Conservation (phyloP, 2,329 filamentous ascomycete genomes). For the Talaromyces islandicus region DNA sequence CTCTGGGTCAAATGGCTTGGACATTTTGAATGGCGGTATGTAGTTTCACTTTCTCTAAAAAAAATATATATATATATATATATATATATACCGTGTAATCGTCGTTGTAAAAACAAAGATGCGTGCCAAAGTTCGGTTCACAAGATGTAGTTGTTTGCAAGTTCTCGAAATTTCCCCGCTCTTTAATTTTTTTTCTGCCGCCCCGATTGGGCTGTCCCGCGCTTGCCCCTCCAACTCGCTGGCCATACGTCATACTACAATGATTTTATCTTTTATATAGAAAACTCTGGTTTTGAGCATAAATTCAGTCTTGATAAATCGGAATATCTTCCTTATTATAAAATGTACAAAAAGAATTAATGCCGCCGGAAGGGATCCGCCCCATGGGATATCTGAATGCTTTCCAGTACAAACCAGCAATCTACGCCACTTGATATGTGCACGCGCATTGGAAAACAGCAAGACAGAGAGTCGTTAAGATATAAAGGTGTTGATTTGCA, state of each 20-base stretch:
- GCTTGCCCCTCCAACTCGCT: background rate
- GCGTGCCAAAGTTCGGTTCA: background rate
- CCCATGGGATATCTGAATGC: background rate
- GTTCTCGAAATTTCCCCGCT: background rate
- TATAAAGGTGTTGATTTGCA: too few species aligned
- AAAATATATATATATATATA: too few species aligned
- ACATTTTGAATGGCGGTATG: slow-evolving; percentile 18
- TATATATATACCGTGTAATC: background rate
- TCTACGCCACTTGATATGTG: background rate
- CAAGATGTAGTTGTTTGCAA: background rate
- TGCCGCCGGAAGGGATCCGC: background rate
- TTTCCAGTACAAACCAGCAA: background rate
- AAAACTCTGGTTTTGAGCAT: background rate
- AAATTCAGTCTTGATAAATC: background rate
- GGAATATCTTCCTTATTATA: background rate
- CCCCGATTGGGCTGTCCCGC: background rate
- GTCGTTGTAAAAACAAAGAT: background rate
- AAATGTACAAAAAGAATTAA: background rate
- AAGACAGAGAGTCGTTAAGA: background rate
- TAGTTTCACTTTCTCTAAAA: background rate
- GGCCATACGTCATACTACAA: background rate
- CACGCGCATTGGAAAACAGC: background rate
- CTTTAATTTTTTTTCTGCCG: background rate
- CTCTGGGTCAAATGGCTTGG: slow-evolving; percentile 49
- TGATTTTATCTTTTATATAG: background rate